A percentile compares a stretch with the other conserved stretches of the same genome.
Conservation (phyloP, 192 early-diverging fungal genomes). For the Coemansia sp. region DNA sequence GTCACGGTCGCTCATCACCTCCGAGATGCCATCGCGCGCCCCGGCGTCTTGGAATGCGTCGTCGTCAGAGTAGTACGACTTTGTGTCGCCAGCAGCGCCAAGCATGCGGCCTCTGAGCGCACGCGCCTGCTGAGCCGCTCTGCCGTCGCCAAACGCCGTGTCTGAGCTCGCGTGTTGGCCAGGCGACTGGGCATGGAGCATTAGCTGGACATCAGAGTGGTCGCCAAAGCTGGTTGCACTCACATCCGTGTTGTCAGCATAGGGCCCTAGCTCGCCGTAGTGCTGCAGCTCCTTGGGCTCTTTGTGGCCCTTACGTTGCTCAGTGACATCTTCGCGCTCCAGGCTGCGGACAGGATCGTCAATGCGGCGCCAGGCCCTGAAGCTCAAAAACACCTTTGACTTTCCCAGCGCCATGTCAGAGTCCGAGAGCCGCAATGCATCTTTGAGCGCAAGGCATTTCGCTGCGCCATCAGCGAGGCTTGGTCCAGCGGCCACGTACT, state of each 20-base stretch:
- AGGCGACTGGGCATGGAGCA: slow-evolving; percentile 53
- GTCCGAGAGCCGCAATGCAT: slow-evolving; percentile 51
- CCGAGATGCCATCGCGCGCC: slow-evolving; percentile 44
- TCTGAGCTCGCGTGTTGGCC: slow-evolving; percentile 44
- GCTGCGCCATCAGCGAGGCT: slow-evolving; percentile 26
- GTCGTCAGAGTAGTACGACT: slow-evolving; percentile 66
- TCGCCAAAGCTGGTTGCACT: slow-evolving; percentile 51
- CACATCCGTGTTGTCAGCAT: slow-evolving; percentile 27
- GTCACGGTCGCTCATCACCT: slow-evolving; percentile 43
- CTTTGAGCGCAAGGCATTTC: slow-evolving; percentile 41
- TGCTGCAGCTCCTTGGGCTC: slow-evolving; percentile 22
- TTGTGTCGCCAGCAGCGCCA: slow-evolving; percentile 60
- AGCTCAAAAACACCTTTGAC: slow-evolving; percentile 74
- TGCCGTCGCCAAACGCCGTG: slow-evolving; percentile 26
- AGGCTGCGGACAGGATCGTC: slow-evolving; percentile 75
- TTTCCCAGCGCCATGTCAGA: slow-evolving; percentile 62
- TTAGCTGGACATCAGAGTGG: slow-evolving; percentile 54
- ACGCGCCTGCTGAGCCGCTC: slow-evolving; percentile 42
- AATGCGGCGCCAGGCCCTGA: slow-evolving; percentile 78
- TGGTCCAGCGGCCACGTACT: slow-evolving; percentile 41
- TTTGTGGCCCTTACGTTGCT: slow-evolving; percentile 58
- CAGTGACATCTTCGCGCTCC: slow-evolving; percentile 63
- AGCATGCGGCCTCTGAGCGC: slow-evolving; percentile 56
- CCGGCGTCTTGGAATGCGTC: slow-evolving; percentile 62
- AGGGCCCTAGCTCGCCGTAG: slow-evolving; percentile 49